A percentile compares a stretch with the other conserved stretches of the same genome.
Conservation (phyloP, 345 rosid species). For the Ceriops decandra region DNA sequence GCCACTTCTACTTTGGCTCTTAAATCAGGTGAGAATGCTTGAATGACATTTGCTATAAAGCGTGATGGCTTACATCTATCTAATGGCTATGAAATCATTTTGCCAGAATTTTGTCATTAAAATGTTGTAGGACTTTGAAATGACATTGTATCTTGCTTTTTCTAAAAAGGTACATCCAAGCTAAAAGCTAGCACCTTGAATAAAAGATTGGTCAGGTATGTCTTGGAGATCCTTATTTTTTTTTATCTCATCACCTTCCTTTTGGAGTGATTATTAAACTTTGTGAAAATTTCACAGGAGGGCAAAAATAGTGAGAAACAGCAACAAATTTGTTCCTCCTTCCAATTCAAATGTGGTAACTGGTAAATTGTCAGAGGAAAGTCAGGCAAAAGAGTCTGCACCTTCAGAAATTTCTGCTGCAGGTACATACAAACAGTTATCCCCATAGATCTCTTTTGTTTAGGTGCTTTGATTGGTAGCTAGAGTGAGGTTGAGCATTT, state of each 20-base stretch:
- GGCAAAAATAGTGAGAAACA: conserved; percentile 58
- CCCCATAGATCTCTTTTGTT: background rate
- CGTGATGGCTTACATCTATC: background rate
- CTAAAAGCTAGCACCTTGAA: conserved; percentile 57
- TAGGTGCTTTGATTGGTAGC: conserved; percentile 8
- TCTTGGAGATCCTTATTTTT: background rate
- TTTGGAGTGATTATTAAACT: background rate
- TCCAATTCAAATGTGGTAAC: conserved; percentile 19
- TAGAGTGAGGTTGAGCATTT: background rate
- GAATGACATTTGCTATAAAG: background rate
- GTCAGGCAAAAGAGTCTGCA: conserved; percentile 25
- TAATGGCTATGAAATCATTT: background rate
- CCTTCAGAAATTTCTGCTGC: conserved; percentile 28
- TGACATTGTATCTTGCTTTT: conserved; percentile 18
- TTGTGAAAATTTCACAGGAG: conserved; percentile 37
- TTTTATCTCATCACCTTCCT: background rate
- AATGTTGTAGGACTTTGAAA: conserved; percentile 3
- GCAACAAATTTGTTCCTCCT: conserved; percentile 30
- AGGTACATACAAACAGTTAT: conserved; percentile 35
- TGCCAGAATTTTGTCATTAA: background rate
- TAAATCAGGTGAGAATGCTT: conserved; percentile 45
- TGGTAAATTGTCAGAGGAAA: conserved; percentile 40
- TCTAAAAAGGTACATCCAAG: conserved; percentile 49
- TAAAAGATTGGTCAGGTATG: conserved; percentile 71
- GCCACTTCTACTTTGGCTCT: conserved; percentile 44